Evolutionary conservation across 306 rosid genomes (phyloP).

Genomic region (Dryas drummondii): DNA sequence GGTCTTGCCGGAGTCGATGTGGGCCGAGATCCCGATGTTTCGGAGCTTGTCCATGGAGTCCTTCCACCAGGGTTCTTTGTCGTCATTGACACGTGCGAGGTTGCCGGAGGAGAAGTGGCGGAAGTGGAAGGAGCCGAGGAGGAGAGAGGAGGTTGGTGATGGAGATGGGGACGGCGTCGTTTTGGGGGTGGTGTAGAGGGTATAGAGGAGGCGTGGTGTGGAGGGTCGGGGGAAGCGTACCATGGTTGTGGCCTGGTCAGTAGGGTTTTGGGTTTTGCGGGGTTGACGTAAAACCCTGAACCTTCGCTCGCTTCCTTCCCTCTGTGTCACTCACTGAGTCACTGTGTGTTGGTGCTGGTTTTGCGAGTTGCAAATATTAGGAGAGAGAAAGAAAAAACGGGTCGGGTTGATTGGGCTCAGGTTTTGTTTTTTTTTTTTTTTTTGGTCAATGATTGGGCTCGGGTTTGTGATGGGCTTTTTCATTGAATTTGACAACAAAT

Average conservation of each 20-base stretch:
- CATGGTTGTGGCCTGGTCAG: conserved; percentile 32
- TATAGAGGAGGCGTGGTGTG: conserved; percentile 44
- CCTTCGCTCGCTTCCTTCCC: conserved; percentile 7
- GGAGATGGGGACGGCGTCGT: conserved; percentile 30
- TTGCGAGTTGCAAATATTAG: not conserved
- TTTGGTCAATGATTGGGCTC: too few species aligned
- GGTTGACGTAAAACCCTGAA: conserved; percentile 48
- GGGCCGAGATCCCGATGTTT: conserved; percentile 97
- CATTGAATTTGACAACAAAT: too few species aligned
- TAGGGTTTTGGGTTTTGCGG: conserved; percentile 18
- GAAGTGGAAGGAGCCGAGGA: conserved; percentile 54
- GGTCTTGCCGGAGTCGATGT: conserved; percentile 96
- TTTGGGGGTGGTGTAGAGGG: conserved; percentile 29
- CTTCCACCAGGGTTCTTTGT: conserved; percentile 89
- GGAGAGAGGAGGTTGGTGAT: conserved; percentile 41
- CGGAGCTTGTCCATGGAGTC: conserved; percentile 77
- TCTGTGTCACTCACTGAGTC: not conserved
- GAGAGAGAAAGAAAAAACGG: not conserved
- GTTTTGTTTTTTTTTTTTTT: not conserved
- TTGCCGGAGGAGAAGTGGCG: conserved; percentile 57
- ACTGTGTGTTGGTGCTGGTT: not conserved
- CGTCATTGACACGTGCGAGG: conserved; percentile 64
- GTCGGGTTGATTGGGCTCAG: not conserved
- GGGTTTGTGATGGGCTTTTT: not conserved
- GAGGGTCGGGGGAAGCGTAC: conserved; percentile 41